Conservation (phyloP, 208 protist genomes). For the Leishmania guyanensis region DNA sequence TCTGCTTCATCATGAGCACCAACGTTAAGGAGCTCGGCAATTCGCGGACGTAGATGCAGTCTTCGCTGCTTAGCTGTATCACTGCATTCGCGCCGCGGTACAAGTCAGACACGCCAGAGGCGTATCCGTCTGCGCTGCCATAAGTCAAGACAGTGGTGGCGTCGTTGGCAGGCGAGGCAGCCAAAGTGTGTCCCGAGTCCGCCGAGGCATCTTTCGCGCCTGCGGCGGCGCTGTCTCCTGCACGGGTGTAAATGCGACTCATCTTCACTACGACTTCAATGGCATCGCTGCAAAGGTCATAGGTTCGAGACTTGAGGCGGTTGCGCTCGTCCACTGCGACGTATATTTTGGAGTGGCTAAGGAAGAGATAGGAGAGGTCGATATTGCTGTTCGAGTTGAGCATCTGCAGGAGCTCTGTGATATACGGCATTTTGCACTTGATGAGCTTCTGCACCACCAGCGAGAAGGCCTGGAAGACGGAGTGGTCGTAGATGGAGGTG, state of each 20-base stretch:
- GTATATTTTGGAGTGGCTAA: constrained; percentile 89
- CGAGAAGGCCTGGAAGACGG: constrained; percentile 91
- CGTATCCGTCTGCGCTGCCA: not conserved
- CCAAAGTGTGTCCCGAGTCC: not conserved
- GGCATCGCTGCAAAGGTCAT: constrained; percentile 89
- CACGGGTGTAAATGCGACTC: constrained; percentile 60
- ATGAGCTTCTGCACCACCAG: constrained; percentile 87
- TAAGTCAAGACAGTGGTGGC: not conserved
- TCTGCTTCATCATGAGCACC: constrained; percentile 86
- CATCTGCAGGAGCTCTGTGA: constrained; percentile 86
- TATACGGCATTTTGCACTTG: constrained; percentile 75
- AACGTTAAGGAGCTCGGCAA: constrained; percentile 84
- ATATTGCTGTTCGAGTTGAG: constrained; percentile 89
- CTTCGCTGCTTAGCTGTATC: constrained; percentile 42
- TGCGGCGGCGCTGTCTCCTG: not conserved
- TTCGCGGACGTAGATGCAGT: constrained; percentile 89
- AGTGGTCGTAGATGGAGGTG: constrained; percentile 92
- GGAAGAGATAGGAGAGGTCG: constrained; percentile 84
- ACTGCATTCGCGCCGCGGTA: constrained; percentile 36
- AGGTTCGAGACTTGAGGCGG: constrained; percentile 75
- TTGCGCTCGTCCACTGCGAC: constrained; percentile 83
- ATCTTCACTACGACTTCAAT: constrained; percentile 85
- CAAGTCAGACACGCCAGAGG: constrained; percentile 13
- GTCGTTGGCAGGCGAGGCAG: not conserved
- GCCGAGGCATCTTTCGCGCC: not conserved